Base-by-base conservation (phyloP, 148 eudicot species). In the Talinum fruticosum region DNA sequence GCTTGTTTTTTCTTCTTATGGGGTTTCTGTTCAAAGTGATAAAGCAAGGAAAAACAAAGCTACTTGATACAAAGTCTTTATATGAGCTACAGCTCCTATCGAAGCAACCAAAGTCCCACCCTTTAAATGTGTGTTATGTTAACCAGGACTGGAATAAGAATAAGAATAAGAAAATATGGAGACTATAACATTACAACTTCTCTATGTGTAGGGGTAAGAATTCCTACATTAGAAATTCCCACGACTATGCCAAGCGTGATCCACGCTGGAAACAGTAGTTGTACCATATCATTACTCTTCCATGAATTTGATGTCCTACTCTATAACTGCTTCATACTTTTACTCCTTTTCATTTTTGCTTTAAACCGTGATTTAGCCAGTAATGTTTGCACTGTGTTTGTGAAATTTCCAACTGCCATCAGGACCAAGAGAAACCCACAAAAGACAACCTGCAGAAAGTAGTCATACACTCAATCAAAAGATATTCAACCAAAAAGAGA, bases 301-400 rank as follows among this genome's bases (percentile, higher is more conserved):
- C 47, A 45, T 23, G 38, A 34, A 45, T 61, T n/a, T 24, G 44
- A 66, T 37, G 13, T 41, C 78, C 75, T 83, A 80, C 74, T 83
- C 66, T 62, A 62, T 67, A 86, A 66, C 75, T 81, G 84, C 29
- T 79, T 83, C 82, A 79, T 87, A 73, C 85, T 87, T 80, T 87
- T 87, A 73, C 77, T 84, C 80, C 76, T 81, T 53, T 86, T 87
- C 89, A 87, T 87, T 83, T 86, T 86, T 32, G 89, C 89, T 69
- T 87, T 87, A 49, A 87, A 87, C 36, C 87, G 83, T 12, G 84
- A 87, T 72, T 87, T 87, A 28, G 73, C 87, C 71, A 87, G 75
- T 70, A 87, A 73, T 6, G 89, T 84, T 78, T 87, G 81, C 74
- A 87, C 82, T 0, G 89, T 87, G 61, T 87, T 84, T 67, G 70